phyloP scores from a whole-genome alignment of 306 rosid species.

The cucumber (Cucumis sativus) region DNA sequence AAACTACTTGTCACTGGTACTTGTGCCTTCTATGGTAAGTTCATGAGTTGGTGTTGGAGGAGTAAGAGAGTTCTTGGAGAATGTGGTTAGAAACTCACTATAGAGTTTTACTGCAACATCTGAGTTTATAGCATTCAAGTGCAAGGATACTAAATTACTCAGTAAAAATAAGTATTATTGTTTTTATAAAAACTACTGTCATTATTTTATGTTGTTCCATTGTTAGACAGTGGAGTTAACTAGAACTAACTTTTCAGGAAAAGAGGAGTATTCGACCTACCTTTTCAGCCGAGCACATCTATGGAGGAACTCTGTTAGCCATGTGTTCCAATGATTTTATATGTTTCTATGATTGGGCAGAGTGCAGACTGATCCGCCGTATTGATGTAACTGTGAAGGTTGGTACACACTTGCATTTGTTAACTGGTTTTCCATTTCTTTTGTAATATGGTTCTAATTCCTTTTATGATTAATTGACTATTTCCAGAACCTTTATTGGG shows the following conservation, averaged over 20 bases:
- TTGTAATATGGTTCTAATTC: neutral
- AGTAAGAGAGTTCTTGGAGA: neutral
- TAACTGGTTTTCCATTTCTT: neutral
- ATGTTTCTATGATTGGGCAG: slow-evolving; percentile 97
- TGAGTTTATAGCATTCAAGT: neutral
- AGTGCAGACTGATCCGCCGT: slow-evolving; percentile 90
- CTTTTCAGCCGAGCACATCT: slow-evolving; percentile 80
- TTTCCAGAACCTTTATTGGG: slow-evolving; percentile 93
- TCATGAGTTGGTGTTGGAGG: neutral
- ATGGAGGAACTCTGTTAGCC: slow-evolving; percentile 84
- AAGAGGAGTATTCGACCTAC: slow-evolving; percentile 89
- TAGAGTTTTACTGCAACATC: neutral
- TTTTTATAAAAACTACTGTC: neutral
- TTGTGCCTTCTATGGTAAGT: neutral
- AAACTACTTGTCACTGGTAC: neutral
- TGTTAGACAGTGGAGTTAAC: neutral
- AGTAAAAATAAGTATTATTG: neutral
- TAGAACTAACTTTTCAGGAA: slow-evolving; percentile 43
- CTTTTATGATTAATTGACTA: slow-evolving; percentile 1
- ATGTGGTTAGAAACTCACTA: neutral
- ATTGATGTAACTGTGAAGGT: slow-evolving; percentile 96
- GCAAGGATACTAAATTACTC: neutral
- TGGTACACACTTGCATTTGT: slow-evolving; percentile 15
- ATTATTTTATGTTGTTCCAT: neutral
- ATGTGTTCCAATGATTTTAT: slow-evolving; percentile 99